Evolutionary conservation across 2,329 filamentous ascomycete genomes (phyloP).

Genomic region (Dactylonectria macrodidyma): DNA sequence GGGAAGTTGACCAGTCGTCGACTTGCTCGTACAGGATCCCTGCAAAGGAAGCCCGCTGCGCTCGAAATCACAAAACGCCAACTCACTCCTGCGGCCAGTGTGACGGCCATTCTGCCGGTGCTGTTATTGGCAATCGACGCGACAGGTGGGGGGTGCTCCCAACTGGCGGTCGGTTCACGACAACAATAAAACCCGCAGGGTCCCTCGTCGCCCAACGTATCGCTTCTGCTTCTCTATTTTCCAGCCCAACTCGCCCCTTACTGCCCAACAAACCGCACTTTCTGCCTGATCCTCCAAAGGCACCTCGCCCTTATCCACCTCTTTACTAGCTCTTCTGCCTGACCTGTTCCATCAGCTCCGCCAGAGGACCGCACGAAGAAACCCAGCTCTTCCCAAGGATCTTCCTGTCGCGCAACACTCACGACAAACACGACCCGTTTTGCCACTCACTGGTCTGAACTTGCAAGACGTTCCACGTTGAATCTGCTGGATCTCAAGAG

Average conservation of each 20-base stretch:
- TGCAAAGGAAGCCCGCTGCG: conserved; percentile 49
- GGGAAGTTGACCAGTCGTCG: conserved; percentile 56
- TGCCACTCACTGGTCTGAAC: conserved; percentile 48
- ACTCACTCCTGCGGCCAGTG: conserved; percentile 64
- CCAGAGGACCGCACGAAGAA: conserved; percentile 41
- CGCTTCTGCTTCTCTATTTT: conserved; percentile 50
- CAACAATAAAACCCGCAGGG: conserved; percentile 65
- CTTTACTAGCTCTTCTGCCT: conserved; percentile 39
- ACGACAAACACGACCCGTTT: conserved; percentile 44
- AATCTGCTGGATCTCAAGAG: conserved; percentile 48
- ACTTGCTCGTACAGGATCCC: conserved; percentile 50
- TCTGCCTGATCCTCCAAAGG: conserved; percentile 45
- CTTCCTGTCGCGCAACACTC: conserved; percentile 48
- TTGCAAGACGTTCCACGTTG: conserved; percentile 49
- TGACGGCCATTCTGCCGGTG: conserved; percentile 56
- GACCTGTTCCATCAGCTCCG: conserved; percentile 37
- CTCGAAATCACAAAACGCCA: conserved; percentile 57
- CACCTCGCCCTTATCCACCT: conserved; percentile 40
- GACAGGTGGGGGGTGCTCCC: conserved; percentile 44
- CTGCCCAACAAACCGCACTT: conserved; percentile 55
- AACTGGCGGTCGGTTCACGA: conserved; percentile 48
- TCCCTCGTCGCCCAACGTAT: conserved; percentile 60
- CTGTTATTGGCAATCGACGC: conserved; percentile 44
- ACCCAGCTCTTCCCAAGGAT: conserved; percentile 46
- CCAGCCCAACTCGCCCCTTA: conserved; percentile 56